Evolutionary conservation across 2,329 filamentous ascomycete genomes (phyloP), one percentile per base, ranked within the genome.

Genomic region (Colletotrichum liaoningense): DNA sequence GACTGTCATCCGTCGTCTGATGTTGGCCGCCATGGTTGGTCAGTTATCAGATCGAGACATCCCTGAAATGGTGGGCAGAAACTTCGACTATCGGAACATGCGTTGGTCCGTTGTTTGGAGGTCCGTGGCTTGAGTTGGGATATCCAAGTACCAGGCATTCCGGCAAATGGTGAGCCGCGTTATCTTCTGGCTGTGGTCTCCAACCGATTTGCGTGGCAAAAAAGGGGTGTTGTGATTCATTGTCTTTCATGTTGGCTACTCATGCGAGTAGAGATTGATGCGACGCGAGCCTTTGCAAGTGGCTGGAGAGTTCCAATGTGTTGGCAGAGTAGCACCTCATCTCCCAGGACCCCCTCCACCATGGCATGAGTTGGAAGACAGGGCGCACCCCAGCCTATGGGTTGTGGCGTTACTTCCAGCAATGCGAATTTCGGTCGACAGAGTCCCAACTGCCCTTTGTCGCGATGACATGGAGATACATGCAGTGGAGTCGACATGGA

Each of bases 1-100:
- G 30, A n/a, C 49, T 59, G 54, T 38, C 55, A 28, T 38, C 22
- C 52, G 59, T 54, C 66, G 24, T 64, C 69, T 56, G 69, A 72
- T 69, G 42, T 38, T 54, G 46, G 19, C 22, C 8, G 22, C 11
- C 22, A 7, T 46, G 49, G 28, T 58, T 69, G 58, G 65, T 28
- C 24, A 46, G 4, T 30, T 42, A 54, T 19, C 64, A 72, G 38
- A 24, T 35, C 58, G 24, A 28, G 30, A 22, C 38, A 59, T 30
- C 28, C 38, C 33, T 28, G 54, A 22, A 28, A 22, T 26, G 57
- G 57, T 59, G 19, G n/a, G 24, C 19, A 38, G 16, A 26, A 57
- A 59, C 14, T 56, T 28, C 4, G 26, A 33, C 60, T 54, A 42
- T 58, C 35, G 26, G 26, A 5, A 22, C 14, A 62, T 49, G 56